These are phyloP conservation scores for Brassica carinata DNA, from an alignment of 345 rosid genomes.

Conservation along the genomic window DNA sequence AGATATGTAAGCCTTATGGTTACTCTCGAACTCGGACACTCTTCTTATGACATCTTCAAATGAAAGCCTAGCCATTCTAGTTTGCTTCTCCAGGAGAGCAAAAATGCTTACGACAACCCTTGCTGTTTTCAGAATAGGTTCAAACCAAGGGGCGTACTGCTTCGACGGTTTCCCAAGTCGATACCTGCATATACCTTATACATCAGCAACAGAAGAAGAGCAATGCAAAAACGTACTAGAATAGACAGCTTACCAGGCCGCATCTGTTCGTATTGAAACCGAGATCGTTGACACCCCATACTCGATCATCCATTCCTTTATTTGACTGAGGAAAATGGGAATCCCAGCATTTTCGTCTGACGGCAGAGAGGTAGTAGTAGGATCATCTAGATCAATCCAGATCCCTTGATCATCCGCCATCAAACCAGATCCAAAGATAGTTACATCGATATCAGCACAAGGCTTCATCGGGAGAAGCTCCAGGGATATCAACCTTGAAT, in stretches of 20 bases:
- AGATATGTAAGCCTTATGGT: constrained; percentile 59
- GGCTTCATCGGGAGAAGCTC: constrained; percentile 90
- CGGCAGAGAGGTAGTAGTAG: constrained; percentile 38
- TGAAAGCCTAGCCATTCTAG: constrained; percentile 63
- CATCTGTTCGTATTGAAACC: constrained; percentile 72
- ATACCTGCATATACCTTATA: constrained; percentile 55
- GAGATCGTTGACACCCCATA: constrained; percentile 64
- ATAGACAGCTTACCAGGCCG: constrained; percentile 69
- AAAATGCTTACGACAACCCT: constrained; percentile 62
- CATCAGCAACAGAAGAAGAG: constrained; percentile 23
- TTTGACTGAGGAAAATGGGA: constrained; percentile 66
- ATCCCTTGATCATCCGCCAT: constrained; percentile 72
- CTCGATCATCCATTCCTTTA: constrained; percentile 95
- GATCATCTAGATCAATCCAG: constrained; percentile 55
- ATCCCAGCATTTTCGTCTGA: constrained; percentile 44
- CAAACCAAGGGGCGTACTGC: constrained; percentile 78
- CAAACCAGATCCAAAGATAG: constrained; percentile 78
- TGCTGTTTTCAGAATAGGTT: constrained; percentile 73
- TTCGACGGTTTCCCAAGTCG: constrained; percentile 87
- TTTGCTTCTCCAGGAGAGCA: constrained; percentile 61
- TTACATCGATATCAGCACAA: constrained; percentile 81
- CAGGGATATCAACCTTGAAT: constrained; percentile 72
- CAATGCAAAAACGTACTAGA: constrained; percentile 10
- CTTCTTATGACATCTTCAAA: constrained; percentile 59
- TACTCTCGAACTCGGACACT: constrained; percentile 53